phyloP scores from a whole-genome alignment of 768 basidiomycete species.

The Leccinum imitatum region DNA sequence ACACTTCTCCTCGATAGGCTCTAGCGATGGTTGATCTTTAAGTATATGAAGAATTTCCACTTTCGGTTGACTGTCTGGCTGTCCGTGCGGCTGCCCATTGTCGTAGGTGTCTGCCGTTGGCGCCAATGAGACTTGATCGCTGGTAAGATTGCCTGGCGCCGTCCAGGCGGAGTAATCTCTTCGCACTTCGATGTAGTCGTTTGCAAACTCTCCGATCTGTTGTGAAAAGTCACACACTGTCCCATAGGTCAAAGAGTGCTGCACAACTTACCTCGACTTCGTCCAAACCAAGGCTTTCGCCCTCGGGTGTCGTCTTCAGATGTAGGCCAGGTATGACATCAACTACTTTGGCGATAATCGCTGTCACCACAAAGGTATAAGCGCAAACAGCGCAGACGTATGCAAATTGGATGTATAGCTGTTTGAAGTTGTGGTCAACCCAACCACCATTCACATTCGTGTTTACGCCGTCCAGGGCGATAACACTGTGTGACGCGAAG shows the following conservation, averaged over 20 bases:
- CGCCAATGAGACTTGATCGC: constrained; percentile 4
- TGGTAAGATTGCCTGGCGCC: constrained; percentile 22
- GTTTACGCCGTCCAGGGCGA: constrained; percentile 68
- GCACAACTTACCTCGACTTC: constrained; percentile 58
- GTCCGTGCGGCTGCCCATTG: constrained; percentile 41
- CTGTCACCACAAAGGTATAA: constrained; percentile 65
- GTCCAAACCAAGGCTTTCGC: constrained; percentile 65
- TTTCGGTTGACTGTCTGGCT: constrained; percentile 28
- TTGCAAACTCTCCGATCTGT: constrained; percentile 69
- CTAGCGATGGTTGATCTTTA: constrained; percentile 18
- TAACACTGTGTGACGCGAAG: constrained; percentile 66
- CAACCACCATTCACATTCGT: constrained; percentile 57
- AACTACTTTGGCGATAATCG: constrained; percentile 54
- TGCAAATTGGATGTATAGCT: constrained; percentile 75
- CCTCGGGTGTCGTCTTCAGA: constrained; percentile 52
- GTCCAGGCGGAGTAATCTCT: constrained; percentile 62
- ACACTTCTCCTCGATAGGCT: constrained; percentile 18
- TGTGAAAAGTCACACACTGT: neutral
- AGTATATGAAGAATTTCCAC: neutral
- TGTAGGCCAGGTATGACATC: constrained; percentile 59
- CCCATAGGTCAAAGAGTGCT: neutral
- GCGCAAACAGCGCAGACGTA: constrained; percentile 57
- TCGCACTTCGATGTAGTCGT: constrained; percentile 67
- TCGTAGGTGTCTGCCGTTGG: constrained; percentile 13
- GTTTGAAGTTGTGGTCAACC: constrained; percentile 75